A percentile compares a stretch with the other conserved stretches of the same genome.
Evolutionary conservation across 2,329 filamentous ascomycete genomes (phyloP).

Genomic region (Escovopsis sp.): DNA sequence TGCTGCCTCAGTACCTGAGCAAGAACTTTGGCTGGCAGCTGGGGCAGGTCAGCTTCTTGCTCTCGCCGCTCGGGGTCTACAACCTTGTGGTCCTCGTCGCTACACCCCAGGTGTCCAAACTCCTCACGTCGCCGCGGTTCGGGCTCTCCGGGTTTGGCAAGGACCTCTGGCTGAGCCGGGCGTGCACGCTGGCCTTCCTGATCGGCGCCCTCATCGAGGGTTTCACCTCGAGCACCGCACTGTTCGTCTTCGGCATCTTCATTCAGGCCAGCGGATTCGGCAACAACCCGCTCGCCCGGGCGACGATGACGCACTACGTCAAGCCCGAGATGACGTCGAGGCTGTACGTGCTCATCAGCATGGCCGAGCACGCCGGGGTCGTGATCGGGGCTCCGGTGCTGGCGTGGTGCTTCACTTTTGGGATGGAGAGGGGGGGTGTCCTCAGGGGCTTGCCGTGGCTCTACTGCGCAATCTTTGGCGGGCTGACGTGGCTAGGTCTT

Average conservation of each 20-base stretch:
- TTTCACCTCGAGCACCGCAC: conserved; percentile 16
- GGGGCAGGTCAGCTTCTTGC: conserved; percentile 25
- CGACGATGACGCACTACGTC: conserved; percentile 26
- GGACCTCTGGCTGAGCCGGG: conserved; percentile 21
- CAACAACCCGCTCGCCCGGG: conserved; percentile 22
- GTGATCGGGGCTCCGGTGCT: conserved; percentile 26
- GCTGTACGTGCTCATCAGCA: conserved; percentile 26
- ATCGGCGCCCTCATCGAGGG: conserved; percentile 20
- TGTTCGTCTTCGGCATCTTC: conserved; percentile 24
- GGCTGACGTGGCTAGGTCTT: conserved; percentile 14
- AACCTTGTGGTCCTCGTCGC: conserved; percentile 22
- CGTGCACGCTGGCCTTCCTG: conserved; percentile 19
- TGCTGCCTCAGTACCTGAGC: conserved; percentile 27
- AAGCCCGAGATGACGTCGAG: conserved; percentile 23
- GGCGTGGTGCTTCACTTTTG: conserved; percentile 23
- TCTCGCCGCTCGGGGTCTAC: conserved; percentile 26
- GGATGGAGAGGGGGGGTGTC: conserved; percentile 19
- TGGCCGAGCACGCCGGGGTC: conserved; percentile 23
- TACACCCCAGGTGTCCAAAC: conserved; percentile 20
- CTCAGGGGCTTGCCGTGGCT: conserved; percentile 27
- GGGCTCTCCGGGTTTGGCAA: conserved; percentile 21
- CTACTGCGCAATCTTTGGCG: conserved; percentile 16
- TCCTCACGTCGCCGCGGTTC: conserved; percentile 19
- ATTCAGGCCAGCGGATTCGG: conserved; percentile 24
- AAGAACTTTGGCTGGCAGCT: conserved; percentile 30